A percentile compares a stretch with the other conserved stretches of the same genome.
These are phyloP conservation scores for Cyberlindnera mycetangii DNA, from an alignment of 805 yeast species.

Conservation along the genomic window DNA sequence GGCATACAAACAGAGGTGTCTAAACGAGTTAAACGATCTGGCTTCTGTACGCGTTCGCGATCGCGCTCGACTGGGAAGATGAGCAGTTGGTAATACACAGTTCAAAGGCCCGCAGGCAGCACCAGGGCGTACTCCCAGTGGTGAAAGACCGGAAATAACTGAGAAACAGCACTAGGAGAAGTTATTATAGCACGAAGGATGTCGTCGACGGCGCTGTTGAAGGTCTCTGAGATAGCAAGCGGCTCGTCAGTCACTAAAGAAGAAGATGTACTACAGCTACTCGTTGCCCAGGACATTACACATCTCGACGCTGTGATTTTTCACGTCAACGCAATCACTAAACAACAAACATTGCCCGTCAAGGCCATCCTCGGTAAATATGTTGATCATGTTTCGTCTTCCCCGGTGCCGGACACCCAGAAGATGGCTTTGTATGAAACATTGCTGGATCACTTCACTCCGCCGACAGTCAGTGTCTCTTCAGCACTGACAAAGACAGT, in stretches of 20 bases:
- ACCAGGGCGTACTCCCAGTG: no score
- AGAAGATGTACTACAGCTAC: conserved; percentile 13
- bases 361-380: conserved; percentile 15
- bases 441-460: conserved; percentile 16
- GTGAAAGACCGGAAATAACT: no score
- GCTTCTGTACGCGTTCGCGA: no score
- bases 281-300: conserved; percentile 1
- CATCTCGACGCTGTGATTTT: conserved; percentile 8
- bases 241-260: conserved; percentile 14
- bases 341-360: conserved; percentile 23
- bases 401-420: not conserved
- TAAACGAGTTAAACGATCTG: no score
- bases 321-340: conserved; percentile 17
- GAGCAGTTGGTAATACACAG: no score
- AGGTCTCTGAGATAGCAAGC: conserved; percentile 17
- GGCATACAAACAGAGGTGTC: no score
- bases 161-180: no score
- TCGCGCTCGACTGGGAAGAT: no score
- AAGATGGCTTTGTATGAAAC: conserved; percentile 11
- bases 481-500: conserved; percentile 14
- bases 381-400: conserved; percentile 8
- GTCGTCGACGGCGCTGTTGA: conserved; percentile 18
- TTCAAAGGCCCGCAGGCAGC: no score
- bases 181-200: no score
- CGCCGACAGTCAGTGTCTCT: conserved; percentile 20